Evolutionary conservation across 345 rosid genomes (phyloP).

Genomic region (Cardamine occulta): DNA sequence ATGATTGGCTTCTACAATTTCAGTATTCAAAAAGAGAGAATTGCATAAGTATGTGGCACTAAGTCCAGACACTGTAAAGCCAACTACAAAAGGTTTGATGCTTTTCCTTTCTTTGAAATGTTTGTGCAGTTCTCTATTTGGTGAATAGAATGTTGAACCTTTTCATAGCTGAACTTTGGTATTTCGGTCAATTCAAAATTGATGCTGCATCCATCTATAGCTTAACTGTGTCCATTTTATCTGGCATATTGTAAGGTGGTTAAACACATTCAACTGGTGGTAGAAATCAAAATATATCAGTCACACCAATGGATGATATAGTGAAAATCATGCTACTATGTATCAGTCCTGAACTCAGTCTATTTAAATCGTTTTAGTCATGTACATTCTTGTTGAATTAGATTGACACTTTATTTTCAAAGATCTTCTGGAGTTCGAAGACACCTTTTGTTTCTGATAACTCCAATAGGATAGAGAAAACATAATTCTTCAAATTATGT

Average conservation of each 20-base stretch:
- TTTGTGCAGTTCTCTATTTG: not conserved
- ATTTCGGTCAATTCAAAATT: not conserved
- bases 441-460: not conserved
- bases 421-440: not conserved
- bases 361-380: too few species aligned
- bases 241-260: too few species aligned
- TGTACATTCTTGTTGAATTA: too few species aligned
- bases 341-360: too few species aligned
- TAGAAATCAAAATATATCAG: too few species aligned
- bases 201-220: not conserved
- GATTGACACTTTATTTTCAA: not conserved
- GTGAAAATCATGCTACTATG: too few species aligned
- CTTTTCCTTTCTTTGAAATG: constrained; percentile 12
- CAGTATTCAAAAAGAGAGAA: constrained; percentile 75
- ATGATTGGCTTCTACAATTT: constrained; percentile 32
- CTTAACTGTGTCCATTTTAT: not conserved
- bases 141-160: not conserved
- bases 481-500: not conserved
- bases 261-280: too few species aligned
- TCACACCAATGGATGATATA: too few species aligned
- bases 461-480: not conserved
- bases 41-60: constrained; percentile 56
- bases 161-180: not conserved
- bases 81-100: constrained; percentile 52
- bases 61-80: constrained; percentile 44